Conservation (phyloP, 139 green algal genomes). For the Pleodorina starrii region DNA sequence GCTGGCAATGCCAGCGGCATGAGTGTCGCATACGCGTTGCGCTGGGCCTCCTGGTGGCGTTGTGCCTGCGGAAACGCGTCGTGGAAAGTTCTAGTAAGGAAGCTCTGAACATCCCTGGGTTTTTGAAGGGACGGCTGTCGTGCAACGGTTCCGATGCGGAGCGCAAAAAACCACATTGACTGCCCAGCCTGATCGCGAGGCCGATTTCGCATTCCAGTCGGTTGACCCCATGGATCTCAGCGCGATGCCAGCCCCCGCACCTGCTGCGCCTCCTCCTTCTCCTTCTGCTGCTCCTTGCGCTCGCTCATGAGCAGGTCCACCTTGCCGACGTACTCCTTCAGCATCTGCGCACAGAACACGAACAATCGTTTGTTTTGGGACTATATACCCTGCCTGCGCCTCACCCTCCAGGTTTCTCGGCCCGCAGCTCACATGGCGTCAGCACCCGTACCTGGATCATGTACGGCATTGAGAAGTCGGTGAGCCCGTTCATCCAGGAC, state of each 20-base stretch:
- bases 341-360: conserved; percentile 51
- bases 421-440: no score
- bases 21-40: conserved; percentile 86
- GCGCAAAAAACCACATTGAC: no score
- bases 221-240: no score
- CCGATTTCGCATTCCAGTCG: no score
- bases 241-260: no score
- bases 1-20: conserved; percentile 87
- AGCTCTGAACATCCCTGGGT: no score
- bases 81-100: neutral
- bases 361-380: no score
- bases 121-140: no score
- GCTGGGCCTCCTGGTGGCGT: conserved; percentile 59
- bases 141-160: no score
- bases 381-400: no score
- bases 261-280: conserved; percentile 62
- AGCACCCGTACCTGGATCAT: conserved; percentile 87
- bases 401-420: no score
- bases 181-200: no score
- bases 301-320: conserved; percentile 82
- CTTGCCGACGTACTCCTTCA: conserved; percentile 94
- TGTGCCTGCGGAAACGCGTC: conserved; percentile 46
- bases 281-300: conserved; percentile 75
- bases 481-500: conserved; percentile 96
- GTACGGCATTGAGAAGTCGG: conserved; percentile 95